Percentiles rank a stretch among this genome's conserved stretches.
Evolutionary conservation across 1,139 yeast genomes (phyloP).

Genomic region (Diutina sp.): DNA sequence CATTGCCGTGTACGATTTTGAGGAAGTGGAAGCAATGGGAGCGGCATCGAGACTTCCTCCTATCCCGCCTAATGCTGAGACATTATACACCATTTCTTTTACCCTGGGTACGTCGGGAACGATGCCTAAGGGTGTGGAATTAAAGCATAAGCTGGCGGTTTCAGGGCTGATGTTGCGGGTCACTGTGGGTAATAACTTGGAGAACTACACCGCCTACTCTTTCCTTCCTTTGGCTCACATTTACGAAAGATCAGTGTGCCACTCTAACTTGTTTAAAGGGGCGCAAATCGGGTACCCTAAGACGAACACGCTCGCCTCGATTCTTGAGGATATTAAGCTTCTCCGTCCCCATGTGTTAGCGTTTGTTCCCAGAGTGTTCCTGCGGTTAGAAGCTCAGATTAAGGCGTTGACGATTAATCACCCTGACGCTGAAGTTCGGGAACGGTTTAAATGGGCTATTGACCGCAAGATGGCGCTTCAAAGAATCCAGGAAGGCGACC

Average conservation of each 20-base stretch:
- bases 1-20: neutral
- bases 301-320: conserved; percentile 24
- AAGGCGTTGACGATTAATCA: conserved; percentile 8
- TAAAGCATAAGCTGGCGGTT: conserved; percentile 42
- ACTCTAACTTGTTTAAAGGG: conserved; percentile 18
- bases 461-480: neutral
- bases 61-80: neutral
- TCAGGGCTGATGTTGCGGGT: conserved; percentile 27
- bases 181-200: conserved; percentile 6
- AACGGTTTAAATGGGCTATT: neutral
- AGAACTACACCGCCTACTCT: conserved; percentile 7
- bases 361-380: conserved; percentile 8
- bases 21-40: neutral
- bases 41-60: neutral
- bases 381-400: neutral
- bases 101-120: conserved; percentile 71
- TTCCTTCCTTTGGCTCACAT: conserved; percentile 63
- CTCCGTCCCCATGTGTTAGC: conserved; percentile 17
- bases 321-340: conserved; percentile 23
- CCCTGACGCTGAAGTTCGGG: neutral
- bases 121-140: conserved; percentile 60
- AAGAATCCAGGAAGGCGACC: neutral
- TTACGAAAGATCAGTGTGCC: conserved; percentile 19
- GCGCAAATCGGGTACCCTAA: conserved; percentile 31
- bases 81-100: conserved; percentile 48